A percentile compares a stretch with the other conserved stretches of the same genome.
Evolutionary conservation across 306 rosid genomes (phyloP).

Genomic region (Trifolium pratense): DNA sequence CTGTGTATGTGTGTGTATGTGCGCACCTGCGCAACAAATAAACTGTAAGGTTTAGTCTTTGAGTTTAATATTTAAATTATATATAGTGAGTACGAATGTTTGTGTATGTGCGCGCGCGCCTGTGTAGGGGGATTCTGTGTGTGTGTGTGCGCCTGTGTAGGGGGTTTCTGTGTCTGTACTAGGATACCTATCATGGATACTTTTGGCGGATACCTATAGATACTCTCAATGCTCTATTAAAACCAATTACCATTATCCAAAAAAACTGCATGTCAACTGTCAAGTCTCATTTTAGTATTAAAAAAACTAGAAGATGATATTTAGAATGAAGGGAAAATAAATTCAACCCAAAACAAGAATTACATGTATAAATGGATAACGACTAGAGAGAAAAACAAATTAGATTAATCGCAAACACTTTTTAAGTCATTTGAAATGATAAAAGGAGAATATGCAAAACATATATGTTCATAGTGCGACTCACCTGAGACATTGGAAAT

Average conservation of each 20-base stretch:
- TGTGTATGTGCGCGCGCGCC: no score
- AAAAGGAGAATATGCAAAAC: slow-evolving; percentile 27
- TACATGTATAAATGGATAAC: not conserved
- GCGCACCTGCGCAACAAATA: not conserved
- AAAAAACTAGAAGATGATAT: not conserved
- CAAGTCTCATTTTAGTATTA: slow-evolving; percentile 6
- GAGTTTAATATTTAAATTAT: no score
- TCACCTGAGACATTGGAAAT: slow-evolving; percentile 70
- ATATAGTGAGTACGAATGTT: no score
- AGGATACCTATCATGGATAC: not conserved
- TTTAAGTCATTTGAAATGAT: not conserved
- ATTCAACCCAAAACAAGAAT: slow-evolving; percentile 4
- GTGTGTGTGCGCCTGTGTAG: no score
- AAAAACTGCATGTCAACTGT: slow-evolving; percentile 22
- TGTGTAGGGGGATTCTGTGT: no score
- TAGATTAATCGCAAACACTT: slow-evolving; percentile 3
- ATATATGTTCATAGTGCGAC: slow-evolving; percentile 27
- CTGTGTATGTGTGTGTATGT: not conserved
- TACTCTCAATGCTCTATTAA: not conserved
- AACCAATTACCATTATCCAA: not conserved
- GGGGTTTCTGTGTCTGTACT: no score
- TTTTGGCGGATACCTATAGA: not conserved
- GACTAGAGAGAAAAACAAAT: not conserved
- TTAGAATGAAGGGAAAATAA: slow-evolving; percentile 5
- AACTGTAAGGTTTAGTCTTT: no score